These are phyloP conservation scores for Fraxinus americana DNA, from an alignment of 257 asterid species.

Conservation along the genomic window DNA sequence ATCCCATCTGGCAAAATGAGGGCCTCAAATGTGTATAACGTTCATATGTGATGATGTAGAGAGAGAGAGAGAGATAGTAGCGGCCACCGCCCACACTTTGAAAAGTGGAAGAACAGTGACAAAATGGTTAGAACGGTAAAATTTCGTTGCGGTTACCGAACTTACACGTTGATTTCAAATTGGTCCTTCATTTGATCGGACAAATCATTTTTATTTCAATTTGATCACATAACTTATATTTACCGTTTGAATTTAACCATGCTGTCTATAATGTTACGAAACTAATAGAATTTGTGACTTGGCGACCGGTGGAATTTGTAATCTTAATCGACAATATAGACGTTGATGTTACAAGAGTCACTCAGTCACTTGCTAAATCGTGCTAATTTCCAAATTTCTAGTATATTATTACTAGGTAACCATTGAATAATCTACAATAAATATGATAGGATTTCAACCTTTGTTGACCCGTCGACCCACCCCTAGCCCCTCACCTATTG, in stretches of 20 bases:
- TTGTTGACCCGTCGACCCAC: no score
- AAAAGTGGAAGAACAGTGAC: not conserved
- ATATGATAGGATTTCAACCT: no score
- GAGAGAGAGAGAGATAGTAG: not conserved
- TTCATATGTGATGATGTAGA: not conserved
- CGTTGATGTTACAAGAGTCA: no score
- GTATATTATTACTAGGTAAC: no score
- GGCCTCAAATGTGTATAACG: slow-evolving; percentile 26
- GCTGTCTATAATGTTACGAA: not conserved
- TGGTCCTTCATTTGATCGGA: not conserved
- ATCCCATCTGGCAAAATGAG: slow-evolving; percentile 27
- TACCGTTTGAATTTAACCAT: not conserved
- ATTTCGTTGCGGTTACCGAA: not conserved
- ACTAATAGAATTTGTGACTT: not conserved
- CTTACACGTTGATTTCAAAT: not conserved
- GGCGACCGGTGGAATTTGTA: no score
- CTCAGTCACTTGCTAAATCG: no score
- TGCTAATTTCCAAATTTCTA: no score
- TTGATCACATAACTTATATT: not conserved
- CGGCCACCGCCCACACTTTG: slow-evolving; percentile 9
- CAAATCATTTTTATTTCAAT: not conserved
- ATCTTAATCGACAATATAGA: no score
- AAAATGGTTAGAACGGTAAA: not conserved
- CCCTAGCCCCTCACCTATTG: no score
- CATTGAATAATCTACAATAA: no score